These are phyloP conservation scores for Trypanosoma rangeli DNA, from an alignment of 208 protist genomes.

Conservation along the genomic window DNA sequence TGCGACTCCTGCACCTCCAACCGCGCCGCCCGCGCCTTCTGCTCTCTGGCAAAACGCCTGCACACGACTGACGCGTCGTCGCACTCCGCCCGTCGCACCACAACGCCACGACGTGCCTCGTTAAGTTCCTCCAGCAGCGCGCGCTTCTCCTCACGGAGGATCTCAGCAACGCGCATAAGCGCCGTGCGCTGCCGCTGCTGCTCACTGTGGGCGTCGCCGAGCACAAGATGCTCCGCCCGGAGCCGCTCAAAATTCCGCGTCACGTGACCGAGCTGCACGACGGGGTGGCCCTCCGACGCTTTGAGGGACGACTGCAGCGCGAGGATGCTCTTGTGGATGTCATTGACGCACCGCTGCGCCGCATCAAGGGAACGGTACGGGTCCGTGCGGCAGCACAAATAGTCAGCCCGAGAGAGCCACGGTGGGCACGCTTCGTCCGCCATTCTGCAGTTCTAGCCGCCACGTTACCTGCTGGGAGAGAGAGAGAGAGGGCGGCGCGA, in stretches of 20 bases:
- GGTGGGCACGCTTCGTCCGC: constrained; percentile 12
- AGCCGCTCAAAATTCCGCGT: constrained; percentile 29
- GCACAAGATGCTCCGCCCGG: constrained; percentile 23
- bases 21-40: constrained; percentile 2
- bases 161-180: constrained; percentile 23
- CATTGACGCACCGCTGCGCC: constrained; percentile 16
- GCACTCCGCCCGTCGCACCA: constrained; percentile 25
- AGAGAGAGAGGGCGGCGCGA: no score
- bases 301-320: constrained; percentile 7
- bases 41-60: not conserved
- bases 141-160: constrained; percentile 28
- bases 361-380: constrained; percentile 23
- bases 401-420: constrained; percentile 27
- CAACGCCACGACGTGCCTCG: constrained; percentile 16
- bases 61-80: not conserved
- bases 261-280: constrained; percentile 21
- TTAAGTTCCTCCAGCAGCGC: constrained; percentile 30
- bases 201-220: constrained; percentile 30
- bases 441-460: not conserved
- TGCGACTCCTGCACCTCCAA: constrained; percentile 22
- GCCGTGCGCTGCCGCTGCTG: constrained; percentile 22
- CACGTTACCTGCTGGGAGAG: no score
- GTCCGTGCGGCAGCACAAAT: constrained; percentile 20
- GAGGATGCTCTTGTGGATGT: constrained; percentile 20
- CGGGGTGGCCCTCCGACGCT: constrained; percentile 15